These are phyloP conservation scores for Aspergillus leporis DNA, from an alignment of 495 filamentous ascomycete genomes.

Conservation along the genomic window DNA sequence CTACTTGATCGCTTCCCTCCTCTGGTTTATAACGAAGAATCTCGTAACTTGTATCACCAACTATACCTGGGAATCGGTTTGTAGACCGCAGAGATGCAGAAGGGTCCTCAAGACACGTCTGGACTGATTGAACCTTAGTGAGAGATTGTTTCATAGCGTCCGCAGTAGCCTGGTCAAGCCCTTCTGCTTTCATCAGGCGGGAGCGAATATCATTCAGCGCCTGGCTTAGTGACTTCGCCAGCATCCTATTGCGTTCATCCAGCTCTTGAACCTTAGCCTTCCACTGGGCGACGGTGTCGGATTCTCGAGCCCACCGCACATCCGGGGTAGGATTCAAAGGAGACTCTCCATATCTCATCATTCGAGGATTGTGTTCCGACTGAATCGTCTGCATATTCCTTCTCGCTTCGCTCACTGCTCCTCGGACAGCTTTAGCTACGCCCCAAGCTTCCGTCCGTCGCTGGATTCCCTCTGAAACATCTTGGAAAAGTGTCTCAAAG, in stretches of 20 bases:
- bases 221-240: slow-evolving; percentile 72
- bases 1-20: slow-evolving; percentile 6
- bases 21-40: not conserved
- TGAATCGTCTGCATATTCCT: slow-evolving; percentile 69
- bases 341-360: slow-evolving; percentile 10
- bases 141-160: slow-evolving; percentile 51
- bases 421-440: slow-evolving; percentile 85
- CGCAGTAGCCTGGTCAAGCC: slow-evolving; percentile 45
- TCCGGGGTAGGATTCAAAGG: slow-evolving; percentile 12
- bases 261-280: slow-evolving; percentile 46
- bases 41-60: slow-evolving; percentile 6
- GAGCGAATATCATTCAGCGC: slow-evolving; percentile 65
- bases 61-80: slow-evolving; percentile 8
- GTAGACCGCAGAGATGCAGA: slow-evolving; percentile 44
- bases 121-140: slow-evolving; percentile 74
- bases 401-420: slow-evolving; percentile 81
- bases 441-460: slow-evolving; percentile 83
- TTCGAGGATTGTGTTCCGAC: slow-evolving; percentile 38
- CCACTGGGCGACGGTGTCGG: slow-evolving; percentile 13
- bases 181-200: slow-evolving; percentile 46
- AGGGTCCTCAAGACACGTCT: slow-evolving; percentile 71
- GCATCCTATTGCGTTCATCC: slow-evolving; percentile 68
- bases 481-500: slow-evolving; percentile 79
- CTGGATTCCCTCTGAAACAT: slow-evolving; percentile 81
- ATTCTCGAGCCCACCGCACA: slow-evolving; percentile 4